phyloP scores from a whole-genome alignment of 768 basidiomycete genomes.

The Hericium coralloides region DNA sequence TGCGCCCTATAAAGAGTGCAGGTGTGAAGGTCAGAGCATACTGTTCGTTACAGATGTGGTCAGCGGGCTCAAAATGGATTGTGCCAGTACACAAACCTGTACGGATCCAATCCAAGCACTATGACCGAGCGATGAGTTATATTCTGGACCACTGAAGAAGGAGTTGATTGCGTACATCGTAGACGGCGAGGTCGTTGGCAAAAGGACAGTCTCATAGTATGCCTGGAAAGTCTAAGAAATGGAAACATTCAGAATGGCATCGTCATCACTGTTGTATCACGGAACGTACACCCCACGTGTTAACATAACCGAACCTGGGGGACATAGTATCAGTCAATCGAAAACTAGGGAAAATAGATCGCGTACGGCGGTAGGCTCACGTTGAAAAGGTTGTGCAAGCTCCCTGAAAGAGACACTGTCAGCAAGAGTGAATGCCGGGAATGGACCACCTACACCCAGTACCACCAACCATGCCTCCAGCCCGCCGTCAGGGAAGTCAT shows the following conservation, averaged over 20 bases:
- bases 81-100: slow-evolving; percentile 33
- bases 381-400: background rate
- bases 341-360: background rate
- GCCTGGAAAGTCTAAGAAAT: slow-evolving; percentile 54
- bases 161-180: slow-evolving; percentile 37
- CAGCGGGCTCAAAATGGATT: background rate
- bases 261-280: background rate
- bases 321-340: background rate
- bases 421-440: background rate
- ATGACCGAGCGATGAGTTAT: background rate
- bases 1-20: slow-evolving; percentile 51
- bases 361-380: background rate
- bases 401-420: background rate
- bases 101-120: slow-evolving; percentile 79
- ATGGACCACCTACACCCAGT: background rate
- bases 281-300: background rate
- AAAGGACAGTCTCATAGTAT: slow-evolving; percentile 51
- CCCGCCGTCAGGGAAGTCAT: background rate
- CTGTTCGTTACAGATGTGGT: slow-evolving; percentile 23
- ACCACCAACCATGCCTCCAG: background rate
- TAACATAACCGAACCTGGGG: background rate
- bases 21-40: slow-evolving; percentile 57
- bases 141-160: background rate
- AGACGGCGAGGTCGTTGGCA: slow-evolving; percentile 44
- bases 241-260: background rate